These are phyloP conservation scores for Chlamydomonas asymmetrica DNA, from an alignment of 139 green algal genomes.

Conservation along the genomic window DNA sequence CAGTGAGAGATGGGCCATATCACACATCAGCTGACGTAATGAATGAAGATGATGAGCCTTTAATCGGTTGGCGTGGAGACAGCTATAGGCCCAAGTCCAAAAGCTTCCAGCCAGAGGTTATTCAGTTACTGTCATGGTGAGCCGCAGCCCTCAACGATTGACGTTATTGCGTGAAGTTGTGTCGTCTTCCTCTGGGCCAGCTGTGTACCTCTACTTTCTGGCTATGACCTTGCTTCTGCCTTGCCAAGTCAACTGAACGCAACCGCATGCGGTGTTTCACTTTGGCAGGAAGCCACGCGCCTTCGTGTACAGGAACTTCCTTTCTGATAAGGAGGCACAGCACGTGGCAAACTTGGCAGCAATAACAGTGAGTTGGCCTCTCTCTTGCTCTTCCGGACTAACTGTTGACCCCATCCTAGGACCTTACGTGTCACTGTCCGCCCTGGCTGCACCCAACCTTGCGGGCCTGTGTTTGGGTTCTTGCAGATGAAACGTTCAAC, in stretches of 20 bases:
- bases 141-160: background rate
- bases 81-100: slow-evolving; percentile 32
- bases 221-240: background rate
- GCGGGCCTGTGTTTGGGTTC: background rate
- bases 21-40: too few species aligned
- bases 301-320: slow-evolving; percentile 84
- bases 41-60: slow-evolving; percentile 17
- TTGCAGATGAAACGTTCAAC: slow-evolving; percentile 81
- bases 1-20: too few species aligned
- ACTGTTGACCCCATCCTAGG: background rate
- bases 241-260: background rate
- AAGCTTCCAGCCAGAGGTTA: background rate
- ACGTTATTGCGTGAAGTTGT: background rate
- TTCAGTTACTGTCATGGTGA: background rate
- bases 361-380: background rate
- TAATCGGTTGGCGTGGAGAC: slow-evolving; percentile 50
- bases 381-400: background rate
- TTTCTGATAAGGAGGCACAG: slow-evolving; percentile 65
- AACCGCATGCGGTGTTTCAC: slow-evolving; percentile 61
- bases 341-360: slow-evolving; percentile 59
- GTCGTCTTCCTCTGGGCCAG: too few species aligned
- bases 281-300: slow-evolving; percentile 74
- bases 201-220: too few species aligned
- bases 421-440: background rate
- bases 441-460: background rate